Conservation (phyloP, 1,284 basidiomycete genomes). For the Stereum hirsutum region DNA sequence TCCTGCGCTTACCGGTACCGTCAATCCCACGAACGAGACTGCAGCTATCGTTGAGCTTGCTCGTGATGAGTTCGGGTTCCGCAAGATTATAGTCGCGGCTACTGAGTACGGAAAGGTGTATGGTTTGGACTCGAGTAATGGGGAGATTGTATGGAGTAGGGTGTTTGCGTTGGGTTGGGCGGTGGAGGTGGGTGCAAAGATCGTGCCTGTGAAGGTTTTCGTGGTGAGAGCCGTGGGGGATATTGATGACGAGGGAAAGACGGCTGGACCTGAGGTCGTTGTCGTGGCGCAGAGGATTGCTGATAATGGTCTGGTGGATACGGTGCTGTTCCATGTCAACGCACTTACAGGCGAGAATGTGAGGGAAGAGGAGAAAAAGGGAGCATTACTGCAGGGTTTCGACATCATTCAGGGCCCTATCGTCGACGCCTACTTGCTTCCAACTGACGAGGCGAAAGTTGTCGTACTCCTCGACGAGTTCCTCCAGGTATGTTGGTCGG, state of each 20-base stretch:
- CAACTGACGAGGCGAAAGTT: conserved; percentile 31
- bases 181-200: conserved; percentile 38
- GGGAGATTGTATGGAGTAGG: conserved; percentile 70
- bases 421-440: conserved; percentile 47
- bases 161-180: conserved; percentile 62
- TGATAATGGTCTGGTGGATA: conserved; percentile 54
- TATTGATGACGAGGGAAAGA: conserved; percentile 22
- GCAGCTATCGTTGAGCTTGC: no score
- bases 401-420: conserved; percentile 51
- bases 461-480: conserved; percentile 61
- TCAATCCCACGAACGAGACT: no score
- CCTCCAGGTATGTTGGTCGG: conserved; percentile 35
- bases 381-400: conserved; percentile 39
- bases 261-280: conserved; percentile 60
- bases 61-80: conserved; percentile 82
- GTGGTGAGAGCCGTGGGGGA: conserved; percentile 41
- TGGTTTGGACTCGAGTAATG: conserved; percentile 75
- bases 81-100: conserved; percentile 74
- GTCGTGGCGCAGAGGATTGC: conserved; percentile 52
- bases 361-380: conserved; percentile 16
- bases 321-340: conserved; percentile 73
- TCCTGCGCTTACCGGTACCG: conserved; percentile 18
- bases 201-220: conserved; percentile 52
- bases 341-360: conserved; percentile 67
- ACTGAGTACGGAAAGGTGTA: conserved; percentile 73